Evolutionary conservation across 192 early-diverging fungal species (phyloP), one percentile per base, ranked within the genome.

Genomic region (Entomortierella parvispora): DNA sequence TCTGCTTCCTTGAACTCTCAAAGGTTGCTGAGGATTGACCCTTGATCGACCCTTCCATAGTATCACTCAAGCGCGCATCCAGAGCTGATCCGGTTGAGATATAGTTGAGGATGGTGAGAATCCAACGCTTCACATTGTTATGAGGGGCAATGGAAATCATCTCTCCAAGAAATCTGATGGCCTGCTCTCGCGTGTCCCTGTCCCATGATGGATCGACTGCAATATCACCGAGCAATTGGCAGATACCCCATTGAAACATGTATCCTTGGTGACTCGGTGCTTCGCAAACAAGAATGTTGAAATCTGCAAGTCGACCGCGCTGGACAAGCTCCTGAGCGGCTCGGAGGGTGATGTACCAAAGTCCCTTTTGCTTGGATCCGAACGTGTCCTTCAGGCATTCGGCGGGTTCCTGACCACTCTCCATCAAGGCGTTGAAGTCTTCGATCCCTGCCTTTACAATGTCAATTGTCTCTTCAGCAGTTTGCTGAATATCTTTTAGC

Each of bases 261-360:
- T 28, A n/a, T 8, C 34, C 54, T 5, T 20, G 17, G 11, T 32
- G 54, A 11, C 54, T 34, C 10, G 54, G n/a, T 20, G 54, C 31
- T 20, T 56, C 31, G 17, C 17, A 56, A 33, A 56, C 22, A 8
- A 33, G 28, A 3, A 6, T 18, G 9, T 56, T 56, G 2, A 56
- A 11, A 22, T 56, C 34, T 20, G 14, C 22, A 10, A 56, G 8
- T 9, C 34, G 54, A 40, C 54, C 54, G n/a, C 25, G 14, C n/a
- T 47, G 60, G 22, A 62, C 48, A 50, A 62, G 48, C 2, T 1
- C 31, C 47, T 47, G 10, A 11, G 60, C 60, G 22, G 46, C 62
- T 2, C 34, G 62, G 28, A 64, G 34, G 2, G 49, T 40, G 9
- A 28, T 10, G 43, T 64, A 64, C 62, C 62, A 64, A 4, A 12